These are phyloP conservation scores for Phoma sp. DNA, from an alignment of 2,329 filamentous ascomycete species.

Conservation along the genomic window DNA sequence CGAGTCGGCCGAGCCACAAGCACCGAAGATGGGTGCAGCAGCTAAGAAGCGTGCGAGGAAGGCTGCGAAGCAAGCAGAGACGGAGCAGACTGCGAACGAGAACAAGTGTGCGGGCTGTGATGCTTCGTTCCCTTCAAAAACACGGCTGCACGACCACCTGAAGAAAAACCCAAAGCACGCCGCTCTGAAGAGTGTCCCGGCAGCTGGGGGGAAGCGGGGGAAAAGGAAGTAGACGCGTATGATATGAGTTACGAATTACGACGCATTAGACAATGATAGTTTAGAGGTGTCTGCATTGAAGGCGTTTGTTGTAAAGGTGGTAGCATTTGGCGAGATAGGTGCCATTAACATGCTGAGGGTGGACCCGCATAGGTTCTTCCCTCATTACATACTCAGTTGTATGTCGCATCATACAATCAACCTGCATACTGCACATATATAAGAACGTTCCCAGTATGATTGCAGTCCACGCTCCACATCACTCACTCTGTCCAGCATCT, in stretches of 20 bases:
- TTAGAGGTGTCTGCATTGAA: background rate
- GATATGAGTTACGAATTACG: background rate
- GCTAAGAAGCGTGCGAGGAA: conserved; percentile 55
- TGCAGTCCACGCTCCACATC: too few species aligned
- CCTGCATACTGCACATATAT: too few species aligned
- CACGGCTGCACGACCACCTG: conserved; percentile 75
- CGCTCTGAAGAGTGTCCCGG: conserved; percentile 47
- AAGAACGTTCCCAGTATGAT: too few species aligned
- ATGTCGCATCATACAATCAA: too few species aligned
- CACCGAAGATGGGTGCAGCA: conserved; percentile 55
- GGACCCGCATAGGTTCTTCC: too few species aligned
- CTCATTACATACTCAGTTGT: too few species aligned
- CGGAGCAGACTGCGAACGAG: conserved; percentile 44
- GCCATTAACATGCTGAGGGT: too few species aligned
- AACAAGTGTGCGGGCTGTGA: conserved; percentile 80
- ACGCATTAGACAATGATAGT: background rate
- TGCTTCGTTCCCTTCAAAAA: conserved; percentile 76
- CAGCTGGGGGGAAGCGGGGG: conserved; percentile 27
- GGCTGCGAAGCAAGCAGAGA: conserved; percentile 50
- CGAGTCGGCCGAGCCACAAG: background rate
- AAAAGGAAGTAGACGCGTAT: conserved; percentile 11
- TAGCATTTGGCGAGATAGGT: too few species aligned
- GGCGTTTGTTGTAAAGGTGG: background rate
- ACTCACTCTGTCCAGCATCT: too few species aligned
- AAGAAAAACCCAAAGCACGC: conserved; percentile 67